Base-by-base conservation (phyloP, 2,329 filamentous ascomycete genomes). In the Onygena corvina region DNA sequence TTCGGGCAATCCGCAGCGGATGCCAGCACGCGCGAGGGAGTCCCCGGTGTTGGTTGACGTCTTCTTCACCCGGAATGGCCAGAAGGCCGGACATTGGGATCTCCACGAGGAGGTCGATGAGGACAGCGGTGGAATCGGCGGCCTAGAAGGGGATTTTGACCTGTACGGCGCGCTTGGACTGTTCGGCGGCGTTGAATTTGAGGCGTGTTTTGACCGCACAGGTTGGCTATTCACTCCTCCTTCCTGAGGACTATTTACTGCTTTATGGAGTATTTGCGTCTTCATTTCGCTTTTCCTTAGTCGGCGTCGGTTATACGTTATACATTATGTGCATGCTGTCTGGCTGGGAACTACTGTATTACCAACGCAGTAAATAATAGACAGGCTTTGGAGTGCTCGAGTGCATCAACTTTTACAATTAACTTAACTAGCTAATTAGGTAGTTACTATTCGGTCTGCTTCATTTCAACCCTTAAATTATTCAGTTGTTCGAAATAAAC, bases 71-170 rank as follows among this genome's bases (percentile, higher is more conserved):
- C 64, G 77, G 14, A 72, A 79, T 58, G 79, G 78, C 3, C 62
- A 61, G 52, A 65, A 61, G 48, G 71, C 67, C 16, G 74, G 71
- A 0, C 66, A 67, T 2, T 83, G 79, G 79, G 68, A 79, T 61
- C 63, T 81, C 23, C 74, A 79, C 54, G 77, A 81, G 59, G 75
- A 81, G 61, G 57, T 71, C 36, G 78, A 81, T 61, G 60, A 60
- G 45, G 70, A 73, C 57, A 51, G 80, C 72, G 57, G 83, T 68
- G 45, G 79, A 72, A 34, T 84, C 71, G 23, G 79, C 75, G 56
- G 83, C 70, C 61, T 87, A 72, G 62, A 86, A 79, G 58, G 83
- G 70, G 60, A 87, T 78, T 57, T 83, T 54, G 78, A 81, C 60
- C 55, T 81, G 38, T 76, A 79, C 59, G 73, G 72, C 35, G 76